Percentiles rank a stretch among this genome's conserved stretches.
phyloP scores from a whole-genome alignment of 2,329 filamentous ascomycete genomes.

The Fusarium tjaetaba region DNA sequence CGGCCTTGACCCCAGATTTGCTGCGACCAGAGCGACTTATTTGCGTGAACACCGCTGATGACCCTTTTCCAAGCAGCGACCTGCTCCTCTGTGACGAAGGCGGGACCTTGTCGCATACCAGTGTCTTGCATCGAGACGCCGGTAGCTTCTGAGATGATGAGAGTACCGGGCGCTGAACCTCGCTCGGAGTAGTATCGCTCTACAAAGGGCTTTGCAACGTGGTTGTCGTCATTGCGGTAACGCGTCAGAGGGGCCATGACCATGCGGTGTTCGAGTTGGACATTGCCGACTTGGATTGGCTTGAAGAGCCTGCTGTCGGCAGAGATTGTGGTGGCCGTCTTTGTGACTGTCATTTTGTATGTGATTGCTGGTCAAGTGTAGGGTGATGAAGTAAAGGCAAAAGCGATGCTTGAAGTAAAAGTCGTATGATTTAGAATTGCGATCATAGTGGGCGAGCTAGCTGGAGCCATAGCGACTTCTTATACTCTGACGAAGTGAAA shows the following conservation, averaged over 20 bases:
- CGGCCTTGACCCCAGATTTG: slow-evolving; percentile 41
- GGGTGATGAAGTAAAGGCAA: background rate
- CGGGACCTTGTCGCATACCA: slow-evolving; percentile 13
- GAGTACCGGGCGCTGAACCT: slow-evolving; percentile 56
- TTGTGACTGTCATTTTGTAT: slow-evolving; percentile 17
- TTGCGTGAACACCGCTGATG: slow-evolving; percentile 43
- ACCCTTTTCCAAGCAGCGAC: slow-evolving; percentile 44
- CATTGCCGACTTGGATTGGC: slow-evolving; percentile 34
- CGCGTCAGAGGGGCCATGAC: slow-evolving; percentile 54
- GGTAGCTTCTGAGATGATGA: slow-evolving; percentile 47
- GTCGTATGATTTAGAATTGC: background rate
- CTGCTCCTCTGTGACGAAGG: slow-evolving; percentile 34
- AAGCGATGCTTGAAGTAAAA: background rate
- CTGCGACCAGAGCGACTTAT: slow-evolving; percentile 44
- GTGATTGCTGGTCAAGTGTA: background rate
- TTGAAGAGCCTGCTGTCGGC: slow-evolving; percentile 39
- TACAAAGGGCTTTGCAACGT: slow-evolving; percentile 43
- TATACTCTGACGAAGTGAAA: background rate
- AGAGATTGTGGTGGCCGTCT: background rate
- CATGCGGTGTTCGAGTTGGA: slow-evolving; percentile 36
- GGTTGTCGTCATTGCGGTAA: slow-evolving; percentile 57
- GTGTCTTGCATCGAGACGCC: slow-evolving; percentile 38
- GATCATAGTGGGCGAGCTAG: background rate
- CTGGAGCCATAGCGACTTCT: background rate
- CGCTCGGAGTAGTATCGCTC: slow-evolving; percentile 46